Conservation (phyloP, 306 rosid species). For the Carpinus viminea region DNA sequence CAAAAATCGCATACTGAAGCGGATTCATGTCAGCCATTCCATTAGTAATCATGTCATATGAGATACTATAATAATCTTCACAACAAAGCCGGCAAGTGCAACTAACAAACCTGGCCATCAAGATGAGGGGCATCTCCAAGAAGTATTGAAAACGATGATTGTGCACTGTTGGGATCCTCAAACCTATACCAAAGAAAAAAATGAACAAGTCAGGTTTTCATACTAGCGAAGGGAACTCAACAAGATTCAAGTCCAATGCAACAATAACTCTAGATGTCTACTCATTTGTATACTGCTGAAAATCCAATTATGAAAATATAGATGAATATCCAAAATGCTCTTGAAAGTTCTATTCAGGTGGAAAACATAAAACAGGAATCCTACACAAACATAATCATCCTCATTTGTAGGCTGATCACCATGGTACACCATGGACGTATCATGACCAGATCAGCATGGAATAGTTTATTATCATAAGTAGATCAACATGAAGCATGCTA, state of each 20-base stretch:
- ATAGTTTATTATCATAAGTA: not conserved
- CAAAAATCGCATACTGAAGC: constrained; percentile 90
- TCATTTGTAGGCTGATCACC: not conserved
- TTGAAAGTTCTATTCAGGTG: not conserved
- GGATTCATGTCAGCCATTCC: constrained; percentile 29
- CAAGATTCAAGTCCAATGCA: constrained; percentile 20
- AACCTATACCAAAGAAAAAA: constrained; percentile 42
- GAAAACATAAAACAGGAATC: not conserved
- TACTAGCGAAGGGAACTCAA: constrained; percentile 1
- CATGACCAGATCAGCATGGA: not conserved
- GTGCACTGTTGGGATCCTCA: constrained; percentile 78
- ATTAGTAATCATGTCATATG: constrained; percentile 27
- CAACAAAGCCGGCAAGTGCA: constrained; percentile 19
- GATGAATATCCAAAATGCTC: not conserved
- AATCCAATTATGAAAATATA: not conserved
- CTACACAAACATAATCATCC: not conserved
- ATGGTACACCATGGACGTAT: not conserved
- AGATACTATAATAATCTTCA: constrained; percentile 15
- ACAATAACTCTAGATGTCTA: constrained; percentile 3
- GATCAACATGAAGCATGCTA: not conserved
- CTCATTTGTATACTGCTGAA: not conserved
- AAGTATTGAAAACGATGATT: constrained; percentile 85
- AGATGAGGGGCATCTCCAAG: constrained; percentile 95
- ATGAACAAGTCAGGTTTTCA: not conserved
- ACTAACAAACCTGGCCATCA: constrained; percentile 61